A percentile compares a stretch with the other conserved stretches of the same genome.
These are phyloP conservation scores for Gossypium aridum DNA, from an alignment of 441 rosid species.

Conservation along the genomic window DNA sequence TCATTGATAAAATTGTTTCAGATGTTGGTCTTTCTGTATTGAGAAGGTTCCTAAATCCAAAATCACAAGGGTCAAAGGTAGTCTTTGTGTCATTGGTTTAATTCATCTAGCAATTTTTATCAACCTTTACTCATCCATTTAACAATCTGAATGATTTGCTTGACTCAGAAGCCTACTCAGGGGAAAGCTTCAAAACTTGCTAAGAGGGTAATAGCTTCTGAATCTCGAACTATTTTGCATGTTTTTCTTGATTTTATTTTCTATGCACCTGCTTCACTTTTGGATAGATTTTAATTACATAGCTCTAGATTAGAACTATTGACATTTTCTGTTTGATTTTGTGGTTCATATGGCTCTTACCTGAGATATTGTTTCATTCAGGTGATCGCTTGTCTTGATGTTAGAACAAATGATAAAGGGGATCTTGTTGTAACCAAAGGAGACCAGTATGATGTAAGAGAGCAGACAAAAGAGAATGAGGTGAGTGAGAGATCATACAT, in stretches of 20 bases:
- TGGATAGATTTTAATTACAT: not conserved
- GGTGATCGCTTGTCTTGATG: slow-evolving; percentile 99
- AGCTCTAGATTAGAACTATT: not conserved
- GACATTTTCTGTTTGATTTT: not conserved
- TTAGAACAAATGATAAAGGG: slow-evolving; percentile 84
- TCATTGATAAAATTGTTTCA: slow-evolving; percentile 29
- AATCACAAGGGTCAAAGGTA: slow-evolving; percentile 50
- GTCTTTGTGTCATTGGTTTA: slow-evolving; percentile 20
- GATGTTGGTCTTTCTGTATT: slow-evolving; percentile 93
- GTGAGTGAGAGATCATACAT: slow-evolving; percentile 25
- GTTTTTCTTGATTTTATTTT: slow-evolving; percentile 7
- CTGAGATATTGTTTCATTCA: slow-evolving; percentile 22
- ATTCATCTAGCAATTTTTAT: slow-evolving; percentile 10
- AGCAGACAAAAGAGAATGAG: slow-evolving; percentile 78
- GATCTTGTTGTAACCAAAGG: slow-evolving; percentile 99
- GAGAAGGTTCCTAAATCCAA: slow-evolving; percentile 70
- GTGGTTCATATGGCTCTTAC: not conserved
- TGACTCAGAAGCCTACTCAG: slow-evolving; percentile 72
- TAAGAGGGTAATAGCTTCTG: slow-evolving; percentile 65
- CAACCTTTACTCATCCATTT: slow-evolving; percentile 22
- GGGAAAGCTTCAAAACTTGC: slow-evolving; percentile 85
- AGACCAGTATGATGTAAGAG: slow-evolving; percentile 93
- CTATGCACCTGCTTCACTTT: not conserved
- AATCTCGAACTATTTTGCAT: slow-evolving; percentile 2
- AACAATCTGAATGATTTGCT: slow-evolving; percentile 39